A percentile compares a stretch with the other conserved stretches of the same genome.
phyloP scores from a whole-genome alignment of 495 filamentous ascomycete species.

The Aspergillus sparsus region DNA sequence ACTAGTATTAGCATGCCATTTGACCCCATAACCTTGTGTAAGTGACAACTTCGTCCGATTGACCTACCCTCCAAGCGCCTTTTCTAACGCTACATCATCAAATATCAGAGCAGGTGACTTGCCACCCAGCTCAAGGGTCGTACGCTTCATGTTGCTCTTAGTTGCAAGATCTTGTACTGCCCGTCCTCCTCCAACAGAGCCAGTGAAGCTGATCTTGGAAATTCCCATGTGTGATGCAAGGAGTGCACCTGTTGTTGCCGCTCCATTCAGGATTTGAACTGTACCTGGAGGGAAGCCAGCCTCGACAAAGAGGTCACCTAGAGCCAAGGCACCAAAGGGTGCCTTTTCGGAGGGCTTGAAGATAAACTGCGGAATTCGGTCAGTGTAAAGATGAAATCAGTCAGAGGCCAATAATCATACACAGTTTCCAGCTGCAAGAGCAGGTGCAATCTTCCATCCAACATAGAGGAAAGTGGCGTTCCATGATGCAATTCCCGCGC shows the following conservation, averaged over 20 bases:
- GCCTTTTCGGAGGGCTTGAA: constrained; percentile 88
- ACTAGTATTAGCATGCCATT: not conserved
- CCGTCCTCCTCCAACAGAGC: constrained; percentile 19
- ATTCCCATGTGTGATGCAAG: constrained; percentile 23
- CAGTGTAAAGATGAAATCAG: no score
- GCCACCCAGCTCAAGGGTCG: constrained; percentile 43
- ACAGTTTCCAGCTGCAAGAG: constrained; percentile 19
- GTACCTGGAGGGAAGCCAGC: constrained; percentile 89
- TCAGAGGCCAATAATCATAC: not conserved
- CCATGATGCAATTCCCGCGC: constrained; percentile 21
- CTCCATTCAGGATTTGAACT: constrained; percentile 79
- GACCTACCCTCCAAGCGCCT: constrained; percentile 13
- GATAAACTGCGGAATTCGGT: constrained; percentile 46
- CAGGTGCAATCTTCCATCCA: constrained; percentile 20
- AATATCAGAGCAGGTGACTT: constrained; percentile 43
- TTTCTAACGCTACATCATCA: constrained; percentile 33
- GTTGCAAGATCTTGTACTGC: constrained; percentile 28
- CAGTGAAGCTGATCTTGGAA: constrained; percentile 28
- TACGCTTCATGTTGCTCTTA: constrained; percentile 49
- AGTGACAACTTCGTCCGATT: not conserved
- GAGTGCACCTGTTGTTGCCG: constrained; percentile 61
- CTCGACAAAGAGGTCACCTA: constrained; percentile 60
- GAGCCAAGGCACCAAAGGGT: constrained; percentile 67
- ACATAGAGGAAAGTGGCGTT: constrained; percentile 21
- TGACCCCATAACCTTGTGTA: not conserved